Evolutionary conservation across 1,284 basidiomycete genomes (phyloP), one percentile per base, ranked within the genome.

Genomic region (Pterulicium gracile): DNA sequence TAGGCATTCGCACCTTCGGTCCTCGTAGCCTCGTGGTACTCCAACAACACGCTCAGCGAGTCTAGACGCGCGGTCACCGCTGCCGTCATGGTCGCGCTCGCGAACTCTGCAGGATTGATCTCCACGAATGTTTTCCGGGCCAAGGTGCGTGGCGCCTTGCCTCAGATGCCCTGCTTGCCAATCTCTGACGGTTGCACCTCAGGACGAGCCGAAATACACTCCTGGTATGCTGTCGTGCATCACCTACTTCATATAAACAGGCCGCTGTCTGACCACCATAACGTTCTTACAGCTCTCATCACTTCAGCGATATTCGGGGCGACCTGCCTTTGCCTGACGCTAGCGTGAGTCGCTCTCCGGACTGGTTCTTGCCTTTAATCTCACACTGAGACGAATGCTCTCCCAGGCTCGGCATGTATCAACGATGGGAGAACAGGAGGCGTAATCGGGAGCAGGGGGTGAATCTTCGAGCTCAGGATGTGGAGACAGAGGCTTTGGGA

Each of bases 21-120:
- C 2, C 53, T 74, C 19, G 21, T 24, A 32, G 18, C 27, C 24
- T 10, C n/a, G 55, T 41, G 55, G 64, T 66, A 72, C 54, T 68
- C 68, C n/a, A 74, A 74, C 53, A 74, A 74, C 51, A 70, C 71
- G 2, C 67, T 68, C 14, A 65, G 63, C 34, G 72, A 75, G 57
- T 69, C 67, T 18, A 61, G 68, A 39, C 62, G 72, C 14, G 69
- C 70, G 22, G 68, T 72, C 7, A 68, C 75, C 17, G 70, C 72
- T 3, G 70, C 70, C 13, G 68, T 74, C 12, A 70, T 70, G 67
- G 63, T 75, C 45, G 71, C 69, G 0, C 61, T 75, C 48, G 73
- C 70, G 35, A 75, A 75, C 54, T 63, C 68, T 24, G 64, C 71
- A 47, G 72, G 73, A 32, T 55, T 75, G 18, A 70, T 75, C 47